Evolutionary conservation across 2,329 filamentous ascomycete species (phyloP).

Genomic region (Ascochyta clinopodiicola): DNA sequence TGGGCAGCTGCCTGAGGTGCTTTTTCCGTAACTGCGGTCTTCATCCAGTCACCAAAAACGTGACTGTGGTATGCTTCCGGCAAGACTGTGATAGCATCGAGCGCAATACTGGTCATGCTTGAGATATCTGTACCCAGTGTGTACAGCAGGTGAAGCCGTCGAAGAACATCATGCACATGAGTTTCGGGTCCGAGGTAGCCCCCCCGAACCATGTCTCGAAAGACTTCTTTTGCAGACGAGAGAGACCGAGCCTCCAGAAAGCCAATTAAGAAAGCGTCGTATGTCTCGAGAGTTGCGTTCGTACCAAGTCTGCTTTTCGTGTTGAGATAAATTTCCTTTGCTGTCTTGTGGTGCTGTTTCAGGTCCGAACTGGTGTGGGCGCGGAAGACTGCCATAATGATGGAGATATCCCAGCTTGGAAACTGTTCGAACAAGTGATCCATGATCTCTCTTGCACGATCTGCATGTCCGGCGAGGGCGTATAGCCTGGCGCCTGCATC

Average conservation of each 20-base stretch:
- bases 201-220: constrained; percentile 85
- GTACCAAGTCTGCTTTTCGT: constrained; percentile 66
- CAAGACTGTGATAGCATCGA: constrained; percentile 57
- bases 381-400: constrained; percentile 72
- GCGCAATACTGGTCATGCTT: constrained; percentile 37
- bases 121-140: constrained; percentile 38
- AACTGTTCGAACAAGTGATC: constrained; percentile 59
- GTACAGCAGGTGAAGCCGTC: constrained; percentile 37
- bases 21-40: constrained; percentile 74
- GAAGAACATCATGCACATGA: constrained; percentile 34
- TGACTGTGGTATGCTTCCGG: constrained; percentile 71
- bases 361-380: constrained; percentile 64
- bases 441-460: constrained; percentile 64
- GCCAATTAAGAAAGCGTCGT: constrained; percentile 74
- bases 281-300: constrained; percentile 73
- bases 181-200: constrained; percentile 52
- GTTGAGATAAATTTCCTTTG: constrained; percentile 55
- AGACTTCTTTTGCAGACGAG: constrained; percentile 74
- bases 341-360: constrained; percentile 55
- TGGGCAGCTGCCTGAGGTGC: constrained; percentile 68
- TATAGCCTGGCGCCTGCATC: constrained; percentile 72
- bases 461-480: constrained; percentile 63
- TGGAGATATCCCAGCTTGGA: constrained; percentile 59
- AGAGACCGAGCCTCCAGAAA: constrained; percentile 72
- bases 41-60: constrained; percentile 88